Percentiles rank a stretch among this genome's conserved stretches.
Conservation (phyloP, 1,284 basidiomycete genomes). For the Paramarasmius palmivorus region DNA sequence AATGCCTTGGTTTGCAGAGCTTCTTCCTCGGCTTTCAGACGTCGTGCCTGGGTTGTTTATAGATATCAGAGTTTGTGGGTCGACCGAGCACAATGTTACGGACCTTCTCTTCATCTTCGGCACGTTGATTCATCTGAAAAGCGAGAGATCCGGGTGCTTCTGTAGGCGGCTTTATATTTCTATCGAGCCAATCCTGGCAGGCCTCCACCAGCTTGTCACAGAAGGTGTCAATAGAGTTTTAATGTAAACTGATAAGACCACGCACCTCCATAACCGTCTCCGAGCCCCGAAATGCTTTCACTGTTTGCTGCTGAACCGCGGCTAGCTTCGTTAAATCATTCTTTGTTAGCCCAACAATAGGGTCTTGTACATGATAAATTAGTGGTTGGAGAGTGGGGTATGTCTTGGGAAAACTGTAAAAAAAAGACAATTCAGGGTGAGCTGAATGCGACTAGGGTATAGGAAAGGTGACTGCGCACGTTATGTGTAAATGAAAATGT, state of each 20-base stretch:
- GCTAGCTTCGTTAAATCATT: conserved; percentile 55
- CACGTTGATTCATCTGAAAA: conserved; percentile 70
- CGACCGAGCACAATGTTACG: conserved; percentile 18
- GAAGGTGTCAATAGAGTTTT: neutral
- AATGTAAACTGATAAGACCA: conserved; percentile 10
- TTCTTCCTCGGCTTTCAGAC: conserved; percentile 52
- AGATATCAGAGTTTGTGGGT: conserved; percentile 5
- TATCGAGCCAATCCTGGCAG: conserved; percentile 69
- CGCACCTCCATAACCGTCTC: conserved; percentile 76
- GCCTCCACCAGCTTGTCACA: conserved; percentile 57
- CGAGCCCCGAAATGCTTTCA: conserved; percentile 57
- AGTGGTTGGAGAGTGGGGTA: conserved; percentile 70
- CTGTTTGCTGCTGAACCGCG: conserved; percentile 60
- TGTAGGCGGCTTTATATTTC: conserved; percentile 53
- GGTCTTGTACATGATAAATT: conserved; percentile 64
- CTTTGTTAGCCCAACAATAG: conserved; percentile 54
- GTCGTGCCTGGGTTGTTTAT: conserved; percentile 34
- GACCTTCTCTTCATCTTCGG: conserved; percentile 64
- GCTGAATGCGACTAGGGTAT: neutral
- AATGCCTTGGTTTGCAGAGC: conserved; percentile 46
- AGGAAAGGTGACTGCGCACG: conserved; percentile 43
- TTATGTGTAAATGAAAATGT: conserved; percentile 65
- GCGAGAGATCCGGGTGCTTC: conserved; percentile 71
- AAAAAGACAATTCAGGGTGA: neutral
- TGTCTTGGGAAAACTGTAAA: conserved; percentile 69